Base-by-base conservation (phyloP, 2,329 filamentous ascomycete species). In the Diaporthe sp. region DNA sequence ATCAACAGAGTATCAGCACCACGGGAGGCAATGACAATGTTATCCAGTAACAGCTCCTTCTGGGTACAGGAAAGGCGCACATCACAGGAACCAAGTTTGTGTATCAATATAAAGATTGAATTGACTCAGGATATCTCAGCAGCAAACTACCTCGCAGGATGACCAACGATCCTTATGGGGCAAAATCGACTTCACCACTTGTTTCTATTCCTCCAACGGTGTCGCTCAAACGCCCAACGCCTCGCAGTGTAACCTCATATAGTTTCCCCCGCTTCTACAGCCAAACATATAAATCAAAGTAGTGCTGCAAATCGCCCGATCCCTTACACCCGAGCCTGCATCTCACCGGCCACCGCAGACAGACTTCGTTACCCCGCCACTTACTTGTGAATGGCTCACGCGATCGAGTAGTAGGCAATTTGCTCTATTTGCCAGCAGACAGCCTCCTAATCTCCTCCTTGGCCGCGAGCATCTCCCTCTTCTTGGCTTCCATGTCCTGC, bases 401-500 rank as follows among this genome's bases (percentile, higher is more conserved):
- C 44, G 20, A 51, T 53, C 28, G 10, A 37, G 34, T 17, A 25
- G 3, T 37, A 7, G 22, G 4, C 9, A n/a, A 10, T 34, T 22
- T 6, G 53, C 37, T 72, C 34, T 60, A 75, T 20, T 57, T 71
- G 15, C 70, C 39, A 10, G 47, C 70, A 17, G 60, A 60, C 51
- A 73, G 73, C n/a, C 49, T 57, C 4, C 68, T 61, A 37, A 81
- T 75, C 55, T 80, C 76, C 37, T 79, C 80, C 72, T 84, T 83
- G 44, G 83, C 83, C 63, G 83, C 83, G 22, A 87, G 84, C 22
- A 90, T 82, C 47, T 88, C 84, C 76, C 80, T 82, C 84, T 90
- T 91, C 39, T 84, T 84, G 49, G 85, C 84, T 71, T 88, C 87
- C 53, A 90, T 83, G 61, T 86, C 85, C 75, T 81, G 81, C 22